phyloP scores from a whole-genome alignment of 2,329 filamentous ascomycete species.

The Aaosphaeria pasadenensis region DNA sequence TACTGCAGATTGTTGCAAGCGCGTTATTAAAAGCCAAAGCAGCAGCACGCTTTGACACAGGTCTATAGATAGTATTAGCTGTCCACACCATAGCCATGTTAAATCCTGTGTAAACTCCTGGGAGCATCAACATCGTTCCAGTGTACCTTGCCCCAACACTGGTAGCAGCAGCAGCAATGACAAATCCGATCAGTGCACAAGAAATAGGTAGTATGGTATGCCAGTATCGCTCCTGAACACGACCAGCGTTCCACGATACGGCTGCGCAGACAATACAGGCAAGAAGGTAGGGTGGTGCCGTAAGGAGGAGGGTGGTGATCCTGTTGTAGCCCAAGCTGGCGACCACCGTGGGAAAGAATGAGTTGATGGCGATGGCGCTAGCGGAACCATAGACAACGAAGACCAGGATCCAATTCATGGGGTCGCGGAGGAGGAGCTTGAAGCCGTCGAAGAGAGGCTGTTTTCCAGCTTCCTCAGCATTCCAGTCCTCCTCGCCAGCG shows the following conservation, averaged over 20 bases:
- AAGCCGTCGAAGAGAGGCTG: slow-evolving; percentile 35
- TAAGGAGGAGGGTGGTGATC: slow-evolving; percentile 53
- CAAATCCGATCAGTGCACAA: slow-evolving; percentile 47
- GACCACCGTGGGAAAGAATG: slow-evolving; percentile 62
- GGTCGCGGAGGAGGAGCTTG: slow-evolving; percentile 45
- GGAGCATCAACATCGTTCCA: slow-evolving; percentile 2
- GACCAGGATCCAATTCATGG: slow-evolving; percentile 1
- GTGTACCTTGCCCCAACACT: slow-evolving; percentile 39
- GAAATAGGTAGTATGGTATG: slow-evolving; percentile 41
- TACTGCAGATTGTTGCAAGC: slow-evolving; percentile 1
- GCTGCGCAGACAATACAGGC: slow-evolving; percentile 13
- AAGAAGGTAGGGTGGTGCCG: slow-evolving; percentile 50
- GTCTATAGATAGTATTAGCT: slow-evolving; percentile 39
- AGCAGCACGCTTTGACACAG: slow-evolving; percentile 55
- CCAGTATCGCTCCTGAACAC: slow-evolving; percentile 38
- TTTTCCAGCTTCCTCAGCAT: neutral
- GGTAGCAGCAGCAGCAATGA: slow-evolving; percentile 53
- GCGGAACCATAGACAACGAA: slow-evolving; percentile 39
- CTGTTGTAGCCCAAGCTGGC: slow-evolving; percentile 53
- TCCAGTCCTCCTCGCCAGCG: slow-evolving; percentile 2
- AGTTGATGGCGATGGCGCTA: slow-evolving; percentile 50
- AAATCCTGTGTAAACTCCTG: slow-evolving; percentile 5
- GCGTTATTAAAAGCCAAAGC: slow-evolving; percentile 54
- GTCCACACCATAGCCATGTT: slow-evolving; percentile 6
- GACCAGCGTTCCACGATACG: slow-evolving; percentile 40